These are phyloP conservation scores for Lasiosphaeria miniovina DNA, from an alignment of 495 filamentous ascomycete genomes.

Conservation along the genomic window DNA sequence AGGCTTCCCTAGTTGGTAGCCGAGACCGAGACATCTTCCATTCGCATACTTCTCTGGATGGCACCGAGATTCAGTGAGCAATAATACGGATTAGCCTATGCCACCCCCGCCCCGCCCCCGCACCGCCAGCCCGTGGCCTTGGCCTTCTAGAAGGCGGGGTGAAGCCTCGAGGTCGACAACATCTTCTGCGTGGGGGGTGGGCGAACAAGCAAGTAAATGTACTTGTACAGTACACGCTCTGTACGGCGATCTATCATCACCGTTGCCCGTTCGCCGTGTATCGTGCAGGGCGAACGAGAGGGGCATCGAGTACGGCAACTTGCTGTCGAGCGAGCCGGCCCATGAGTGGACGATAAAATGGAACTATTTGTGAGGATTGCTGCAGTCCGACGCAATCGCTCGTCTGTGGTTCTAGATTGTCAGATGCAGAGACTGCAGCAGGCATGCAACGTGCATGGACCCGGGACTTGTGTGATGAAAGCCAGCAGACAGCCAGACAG, in stretches of 20 bases:
- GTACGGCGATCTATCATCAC: too few species aligned
- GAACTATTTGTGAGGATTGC: constrained; percentile 1
- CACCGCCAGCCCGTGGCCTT: neutral
- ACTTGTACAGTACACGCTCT: too few species aligned
- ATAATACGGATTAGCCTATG: neutral
- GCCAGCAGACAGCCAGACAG: neutral
- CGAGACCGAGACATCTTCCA: too few species aligned
- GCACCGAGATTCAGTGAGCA: too few species aligned
- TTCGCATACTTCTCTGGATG: too few species aligned
- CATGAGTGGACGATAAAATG: neutral
- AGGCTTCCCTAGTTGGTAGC: too few species aligned
- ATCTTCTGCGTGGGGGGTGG: neutral
- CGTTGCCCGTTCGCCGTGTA: too few species aligned
- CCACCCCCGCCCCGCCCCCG: neutral
- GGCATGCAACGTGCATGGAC: neutral
- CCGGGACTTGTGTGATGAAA: neutral
- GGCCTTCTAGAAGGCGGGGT: constrained; percentile 8
- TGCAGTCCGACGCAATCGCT: neutral
- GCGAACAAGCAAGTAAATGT: neutral
- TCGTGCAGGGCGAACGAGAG: neutral
- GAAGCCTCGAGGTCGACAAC: neutral
- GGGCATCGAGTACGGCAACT: neutral
- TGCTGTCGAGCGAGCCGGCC: neutral
- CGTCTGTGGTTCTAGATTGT: neutral
- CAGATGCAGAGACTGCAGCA: neutral